phyloP scores from a whole-genome alignment of 331 rosid genomes.

The Spiraea crenata region DNA sequence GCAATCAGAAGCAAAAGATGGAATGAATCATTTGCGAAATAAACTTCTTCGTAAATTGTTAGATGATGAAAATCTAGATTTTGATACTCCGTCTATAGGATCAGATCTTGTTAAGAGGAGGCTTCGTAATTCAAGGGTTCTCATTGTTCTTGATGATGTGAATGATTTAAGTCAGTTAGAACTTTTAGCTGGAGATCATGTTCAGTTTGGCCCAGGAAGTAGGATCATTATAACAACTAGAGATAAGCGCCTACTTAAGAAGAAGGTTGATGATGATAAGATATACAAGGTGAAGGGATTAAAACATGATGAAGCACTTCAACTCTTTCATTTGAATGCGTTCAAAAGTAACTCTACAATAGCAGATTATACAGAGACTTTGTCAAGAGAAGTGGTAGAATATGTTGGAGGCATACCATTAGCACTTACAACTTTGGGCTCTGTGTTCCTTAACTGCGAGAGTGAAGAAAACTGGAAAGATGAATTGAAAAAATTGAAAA shows the following conservation, averaged over 20 bases:
- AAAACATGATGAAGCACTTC: not conserved
- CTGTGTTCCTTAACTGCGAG: not conserved
- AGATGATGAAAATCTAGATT: not conserved
- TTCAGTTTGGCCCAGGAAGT: conserved; percentile 6
- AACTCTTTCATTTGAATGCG: conserved; percentile 1
- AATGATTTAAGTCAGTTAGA: not conserved
- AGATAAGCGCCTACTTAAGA: not conserved
- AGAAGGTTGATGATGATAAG: not conserved
- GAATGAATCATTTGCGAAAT: not conserved
- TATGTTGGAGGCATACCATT: conserved; percentile 11
- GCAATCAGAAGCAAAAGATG: not conserved
- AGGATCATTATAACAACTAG: conserved; percentile 20
- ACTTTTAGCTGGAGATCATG: not conserved
- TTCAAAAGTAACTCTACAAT: not conserved
- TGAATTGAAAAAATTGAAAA: not conserved
- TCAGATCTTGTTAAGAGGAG: not conserved
- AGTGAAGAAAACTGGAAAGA: not conserved
- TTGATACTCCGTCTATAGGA: not conserved
- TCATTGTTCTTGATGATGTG: conserved; percentile 16
- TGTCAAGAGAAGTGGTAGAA: not conserved
- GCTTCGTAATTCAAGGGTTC: not conserved
- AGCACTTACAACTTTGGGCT: conserved; percentile 1
- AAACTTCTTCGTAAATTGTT: not conserved
- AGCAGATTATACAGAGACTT: not conserved
- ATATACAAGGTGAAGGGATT: not conserved